phyloP scores from a whole-genome alignment of 345 rosid genomes.

The Adansonia digitata region DNA sequence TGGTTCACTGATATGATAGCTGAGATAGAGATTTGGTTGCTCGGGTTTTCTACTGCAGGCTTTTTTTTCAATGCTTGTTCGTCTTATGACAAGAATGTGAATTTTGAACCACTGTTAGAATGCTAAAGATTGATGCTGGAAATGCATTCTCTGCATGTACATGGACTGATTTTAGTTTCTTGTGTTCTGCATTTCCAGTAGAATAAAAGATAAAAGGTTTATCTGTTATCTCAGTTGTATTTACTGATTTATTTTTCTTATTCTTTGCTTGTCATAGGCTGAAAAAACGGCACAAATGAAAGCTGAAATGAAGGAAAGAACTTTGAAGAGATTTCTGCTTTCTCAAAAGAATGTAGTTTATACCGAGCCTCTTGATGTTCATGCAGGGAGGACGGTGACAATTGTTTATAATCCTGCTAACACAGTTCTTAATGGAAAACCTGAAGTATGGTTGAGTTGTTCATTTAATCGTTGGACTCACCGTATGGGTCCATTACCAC shows the following conservation, averaged over 20 bases:
- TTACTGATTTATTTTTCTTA: conserved; percentile 1
- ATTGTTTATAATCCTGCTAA: conserved; percentile 79
- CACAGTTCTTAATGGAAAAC: conserved; percentile 75
- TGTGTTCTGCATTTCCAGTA: not conserved
- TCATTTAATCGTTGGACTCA: conserved; percentile 95
- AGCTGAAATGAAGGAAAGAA: conserved; percentile 67
- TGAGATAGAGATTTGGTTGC: not conserved
- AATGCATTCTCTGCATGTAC: not conserved
- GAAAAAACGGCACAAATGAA: conserved; percentile 61
- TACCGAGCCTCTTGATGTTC: conserved; percentile 78
- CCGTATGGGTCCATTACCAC: conserved; percentile 64
- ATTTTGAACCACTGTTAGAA: conserved; percentile 7
- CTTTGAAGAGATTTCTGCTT: conserved; percentile 68
- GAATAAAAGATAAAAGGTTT: not conserved
- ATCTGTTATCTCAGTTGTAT: not conserved
- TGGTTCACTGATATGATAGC: not conserved
- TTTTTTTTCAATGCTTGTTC: not conserved
- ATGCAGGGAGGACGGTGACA: conserved; percentile 62
- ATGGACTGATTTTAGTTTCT: conserved; percentile 13
- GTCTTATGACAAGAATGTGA: not conserved
- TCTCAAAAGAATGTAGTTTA: conserved; percentile 81
- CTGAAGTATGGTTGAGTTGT: conserved; percentile 86
- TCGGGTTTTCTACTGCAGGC: conserved; percentile 2
- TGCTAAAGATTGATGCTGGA: not conserved
- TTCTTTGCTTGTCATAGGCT: conserved; percentile 40